These are phyloP conservation scores for Lentinus polychrous DNA, from an alignment of 1,284 basidiomycete species.

Conservation along the genomic window DNA sequence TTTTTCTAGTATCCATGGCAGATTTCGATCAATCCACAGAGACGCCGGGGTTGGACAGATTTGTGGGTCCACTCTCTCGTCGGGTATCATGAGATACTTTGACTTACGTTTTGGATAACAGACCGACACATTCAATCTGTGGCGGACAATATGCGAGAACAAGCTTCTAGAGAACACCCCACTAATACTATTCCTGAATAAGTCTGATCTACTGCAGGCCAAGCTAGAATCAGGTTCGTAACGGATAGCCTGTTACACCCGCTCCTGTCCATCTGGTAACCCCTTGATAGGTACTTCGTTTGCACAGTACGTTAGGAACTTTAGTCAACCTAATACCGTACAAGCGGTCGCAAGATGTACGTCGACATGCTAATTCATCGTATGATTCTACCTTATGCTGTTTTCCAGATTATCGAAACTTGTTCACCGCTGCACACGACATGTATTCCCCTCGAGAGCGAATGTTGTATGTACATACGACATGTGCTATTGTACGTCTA, in stretches of 20 bases:
- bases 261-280: not conserved
- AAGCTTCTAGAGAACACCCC: slow-evolving; percentile 43
- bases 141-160: slow-evolving; percentile 51
- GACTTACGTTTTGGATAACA: slow-evolving; percentile 15
- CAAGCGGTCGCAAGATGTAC: slow-evolving; percentile 1
- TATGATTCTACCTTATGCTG: not conserved
- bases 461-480: slow-evolving; percentile 40
- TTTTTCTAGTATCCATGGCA: slow-evolving; percentile 57
- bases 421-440: not conserved
- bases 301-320: slow-evolving; percentile 3
- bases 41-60: slow-evolving; percentile 42
- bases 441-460: slow-evolving; percentile 14
- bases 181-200: slow-evolving; percentile 56
- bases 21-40: slow-evolving; percentile 58
- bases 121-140: slow-evolving; percentile 50
- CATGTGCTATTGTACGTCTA: slow-evolving; percentile 40
- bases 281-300: slow-evolving; percentile 2
- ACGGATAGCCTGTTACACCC: not conserved
- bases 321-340: not conserved
- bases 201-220: slow-evolving; percentile 47
- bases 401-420: not conserved
- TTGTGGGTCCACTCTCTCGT: slow-evolving; percentile 29
- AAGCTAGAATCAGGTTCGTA: slow-evolving; percentile 39
- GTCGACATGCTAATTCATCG: not conserved
- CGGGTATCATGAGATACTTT: too few relatives aligned